phyloP scores from a whole-genome alignment of 2,329 filamentous ascomycete species.

The Exophiala phaeomuriformis region DNA sequence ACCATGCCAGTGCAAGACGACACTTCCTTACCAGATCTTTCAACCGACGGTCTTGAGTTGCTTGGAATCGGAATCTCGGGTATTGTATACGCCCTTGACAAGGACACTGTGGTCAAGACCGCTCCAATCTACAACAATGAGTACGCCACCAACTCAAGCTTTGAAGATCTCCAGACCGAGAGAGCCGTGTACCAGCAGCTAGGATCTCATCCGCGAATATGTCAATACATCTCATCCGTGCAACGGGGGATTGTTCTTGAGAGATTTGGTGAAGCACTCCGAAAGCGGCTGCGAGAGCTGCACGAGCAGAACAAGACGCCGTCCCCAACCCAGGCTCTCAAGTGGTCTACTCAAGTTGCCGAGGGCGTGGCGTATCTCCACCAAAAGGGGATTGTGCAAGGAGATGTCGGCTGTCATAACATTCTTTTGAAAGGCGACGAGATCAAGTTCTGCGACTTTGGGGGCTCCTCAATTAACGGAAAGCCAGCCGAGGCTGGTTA shows the following conservation, averaged over 20 bases:
- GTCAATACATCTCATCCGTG: neutral
- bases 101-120: neutral
- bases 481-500: neutral
- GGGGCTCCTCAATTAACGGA: neutral
- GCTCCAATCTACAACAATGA: neutral
- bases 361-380: neutral
- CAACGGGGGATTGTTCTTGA: conserved; percentile 1
- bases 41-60: no score
- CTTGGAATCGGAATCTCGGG: no score
- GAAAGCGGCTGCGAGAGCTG: neutral
- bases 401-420: neutral
- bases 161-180: neutral
- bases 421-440: neutral
- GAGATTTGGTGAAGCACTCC: neutral
- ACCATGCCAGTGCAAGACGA: no score
- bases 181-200: neutral
- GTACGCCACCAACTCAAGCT: neutral
- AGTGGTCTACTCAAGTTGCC: neutral
- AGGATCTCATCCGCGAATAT: conserved; percentile 1
- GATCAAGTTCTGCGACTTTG: conserved; percentile 1
- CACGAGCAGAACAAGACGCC: neutral
- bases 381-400: neutral
- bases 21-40: no score
- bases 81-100: neutral
- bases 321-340: neutral